Evolutionary conservation across 495 filamentous ascomycete species (phyloP).

Genomic region (Letharia lupina): DNA sequence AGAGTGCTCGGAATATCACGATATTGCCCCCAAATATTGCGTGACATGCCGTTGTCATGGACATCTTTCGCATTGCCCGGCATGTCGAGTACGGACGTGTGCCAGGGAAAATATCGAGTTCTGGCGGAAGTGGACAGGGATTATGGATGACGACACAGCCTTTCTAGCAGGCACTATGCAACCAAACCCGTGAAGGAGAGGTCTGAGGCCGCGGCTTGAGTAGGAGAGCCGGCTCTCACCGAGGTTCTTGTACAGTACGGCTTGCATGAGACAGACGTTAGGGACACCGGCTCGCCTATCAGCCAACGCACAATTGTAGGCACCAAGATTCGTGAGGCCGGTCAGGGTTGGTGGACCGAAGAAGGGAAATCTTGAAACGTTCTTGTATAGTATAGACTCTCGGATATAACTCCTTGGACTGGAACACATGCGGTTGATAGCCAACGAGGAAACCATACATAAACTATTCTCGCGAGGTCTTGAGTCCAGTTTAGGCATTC

Average conservation of each 20-base stretch:
- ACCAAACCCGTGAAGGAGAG: not conserved
- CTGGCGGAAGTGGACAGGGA: not conserved
- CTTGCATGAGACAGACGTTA: not conserved
- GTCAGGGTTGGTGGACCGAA: not conserved
- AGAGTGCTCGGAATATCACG: not conserved
- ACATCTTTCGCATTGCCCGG: not conserved
- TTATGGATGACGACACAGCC: not conserved
- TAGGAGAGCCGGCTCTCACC: not conserved
- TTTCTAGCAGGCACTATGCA: not conserved
- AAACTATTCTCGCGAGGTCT: not conserved
- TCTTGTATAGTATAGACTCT: not conserved
- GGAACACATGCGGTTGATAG: not conserved
- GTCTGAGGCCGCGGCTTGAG: not conserved
- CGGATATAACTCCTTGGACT: not conserved
- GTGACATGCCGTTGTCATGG: not conserved
- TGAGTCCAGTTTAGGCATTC: not conserved
- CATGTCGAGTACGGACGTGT: constrained; percentile 1
- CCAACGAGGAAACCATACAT: not conserved
- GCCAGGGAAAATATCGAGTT: not conserved
- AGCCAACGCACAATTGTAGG: not conserved
- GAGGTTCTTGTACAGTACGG: not conserved
- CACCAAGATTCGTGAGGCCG: not conserved
- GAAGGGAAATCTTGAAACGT: not conserved
- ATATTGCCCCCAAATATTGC: not conserved
- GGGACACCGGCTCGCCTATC: not conserved